Percentiles rank a stretch among this genome's conserved stretches.
These are phyloP conservation scores for Lodderomyces elongisporus DNA, from an alignment of 1,139 yeast genomes.

Conservation along the genomic window DNA sequence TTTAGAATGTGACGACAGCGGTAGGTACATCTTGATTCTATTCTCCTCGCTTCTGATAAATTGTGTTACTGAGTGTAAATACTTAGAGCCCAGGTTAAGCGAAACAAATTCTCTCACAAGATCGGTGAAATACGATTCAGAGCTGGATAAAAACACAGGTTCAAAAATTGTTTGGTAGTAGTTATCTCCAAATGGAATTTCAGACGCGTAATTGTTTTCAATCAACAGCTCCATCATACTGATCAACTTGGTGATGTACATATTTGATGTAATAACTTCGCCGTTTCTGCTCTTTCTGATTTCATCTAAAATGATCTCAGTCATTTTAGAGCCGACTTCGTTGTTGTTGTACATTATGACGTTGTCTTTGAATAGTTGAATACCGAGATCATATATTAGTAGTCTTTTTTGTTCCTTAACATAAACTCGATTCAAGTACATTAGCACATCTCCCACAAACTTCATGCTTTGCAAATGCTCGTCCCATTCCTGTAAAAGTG, in stretches of 20 bases:
- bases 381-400: conserved; percentile 71
- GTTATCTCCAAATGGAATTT: conserved; percentile 39
- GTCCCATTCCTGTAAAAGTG: conserved; percentile 59
- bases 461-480: conserved; percentile 73
- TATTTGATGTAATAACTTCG: conserved; percentile 50
- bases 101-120: conserved; percentile 42
- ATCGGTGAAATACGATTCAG: conserved; percentile 51
- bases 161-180: conserved; percentile 67
- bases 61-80: conserved; percentile 48
- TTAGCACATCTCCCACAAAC: conserved; percentile 77
- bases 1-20: conserved; percentile 50
- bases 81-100: conserved; percentile 43
- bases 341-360: conserved; percentile 38
- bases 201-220: conserved; percentile 37
- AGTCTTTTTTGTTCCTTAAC: conserved; percentile 68
- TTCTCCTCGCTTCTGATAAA: conserved; percentile 56
- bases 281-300: conserved; percentile 60
- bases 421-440: conserved; percentile 84
- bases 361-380: conserved; percentile 49
- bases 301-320: conserved; percentile 50
- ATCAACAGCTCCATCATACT: conserved; percentile 61
- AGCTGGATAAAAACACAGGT: conserved; percentile 51
- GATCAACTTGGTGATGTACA: conserved; percentile 56
- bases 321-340: conserved; percentile 49
- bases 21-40: conserved; percentile 51